phyloP scores from a whole-genome alignment of 768 basidiomycete species.

The Neoboletus magnificus region DNA sequence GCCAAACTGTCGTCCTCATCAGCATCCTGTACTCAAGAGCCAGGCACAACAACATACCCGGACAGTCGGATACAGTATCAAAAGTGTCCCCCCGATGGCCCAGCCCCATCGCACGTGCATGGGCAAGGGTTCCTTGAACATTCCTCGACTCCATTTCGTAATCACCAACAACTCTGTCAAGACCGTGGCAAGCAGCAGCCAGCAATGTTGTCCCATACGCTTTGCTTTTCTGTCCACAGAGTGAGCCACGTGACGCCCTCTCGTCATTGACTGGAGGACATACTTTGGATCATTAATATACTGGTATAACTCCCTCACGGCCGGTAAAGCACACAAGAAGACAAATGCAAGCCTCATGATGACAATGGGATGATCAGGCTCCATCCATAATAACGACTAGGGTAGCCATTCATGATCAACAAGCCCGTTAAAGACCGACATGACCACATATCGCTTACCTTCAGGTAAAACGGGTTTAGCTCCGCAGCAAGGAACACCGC shows the following conservation, averaged over 20 bases:
- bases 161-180: constrained; percentile 78
- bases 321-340: constrained; percentile 84
- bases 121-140: constrained; percentile 65
- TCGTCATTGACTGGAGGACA: constrained; percentile 15
- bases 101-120: constrained; percentile 61
- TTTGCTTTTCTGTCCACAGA: constrained; percentile 61
- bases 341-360: constrained; percentile 68
- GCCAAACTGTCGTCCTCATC: constrained; percentile 51
- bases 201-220: constrained; percentile 87
- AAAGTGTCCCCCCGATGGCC: constrained; percentile 52
- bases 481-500: constrained; percentile 81
- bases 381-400: constrained; percentile 70
- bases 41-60: constrained; percentile 45
- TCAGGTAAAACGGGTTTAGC: constrained; percentile 85
- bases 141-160: constrained; percentile 75
- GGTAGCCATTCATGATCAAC: constrained; percentile 36
- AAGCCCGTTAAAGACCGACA: constrained; percentile 18
- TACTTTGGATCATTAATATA: constrained; percentile 82
- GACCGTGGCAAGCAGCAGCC: constrained; percentile 85
- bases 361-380: constrained; percentile 84
- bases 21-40: neutral
- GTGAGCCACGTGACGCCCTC: constrained; percentile 1
- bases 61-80: constrained; percentile 66
- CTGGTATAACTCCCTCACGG: constrained; percentile 79
- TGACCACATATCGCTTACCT: constrained; percentile 43